phyloP scores from a whole-genome alignment of 768 basidiomycete species.

The Suillus hirtellus region DNA sequence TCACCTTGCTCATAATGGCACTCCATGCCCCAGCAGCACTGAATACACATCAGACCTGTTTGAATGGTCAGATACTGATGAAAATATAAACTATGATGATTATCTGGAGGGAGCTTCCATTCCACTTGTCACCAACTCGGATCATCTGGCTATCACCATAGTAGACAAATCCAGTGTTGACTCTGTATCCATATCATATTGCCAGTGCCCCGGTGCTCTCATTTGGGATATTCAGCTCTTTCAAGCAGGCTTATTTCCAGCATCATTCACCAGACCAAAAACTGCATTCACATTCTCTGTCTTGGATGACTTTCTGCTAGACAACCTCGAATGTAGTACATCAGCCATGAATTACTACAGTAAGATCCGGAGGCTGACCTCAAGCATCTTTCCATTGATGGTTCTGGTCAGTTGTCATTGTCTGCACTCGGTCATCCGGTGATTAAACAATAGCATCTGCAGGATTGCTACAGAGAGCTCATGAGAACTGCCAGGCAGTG shows the following conservation, averaged over 20 bases:
- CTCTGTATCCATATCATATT: neutral
- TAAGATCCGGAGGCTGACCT: neutral
- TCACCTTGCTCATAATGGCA: neutral
- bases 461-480: slow-evolving; percentile 21
- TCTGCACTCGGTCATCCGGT: neutral
- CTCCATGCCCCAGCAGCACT: neutral
- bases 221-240: neutral
- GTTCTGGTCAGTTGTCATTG: neutral
- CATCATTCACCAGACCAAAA: neutral
- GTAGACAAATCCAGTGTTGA: neutral
- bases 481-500: slow-evolving; percentile 19
- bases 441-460: neutral
- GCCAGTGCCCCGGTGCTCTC: neutral
- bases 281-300: neutral
- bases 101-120: neutral
- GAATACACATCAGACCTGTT: neutral
- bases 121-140: neutral
- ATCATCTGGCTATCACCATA: neutral
- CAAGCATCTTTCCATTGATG: neutral
- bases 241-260: neutral
- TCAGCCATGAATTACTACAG: neutral
- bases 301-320: neutral
- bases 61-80: slow-evolving; percentile 3
- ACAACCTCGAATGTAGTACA: neutral
- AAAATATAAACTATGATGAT: neutral